These are phyloP conservation scores for Solanum rostratum DNA, from an alignment of 257 asterid genomes.

Conservation along the genomic window DNA sequence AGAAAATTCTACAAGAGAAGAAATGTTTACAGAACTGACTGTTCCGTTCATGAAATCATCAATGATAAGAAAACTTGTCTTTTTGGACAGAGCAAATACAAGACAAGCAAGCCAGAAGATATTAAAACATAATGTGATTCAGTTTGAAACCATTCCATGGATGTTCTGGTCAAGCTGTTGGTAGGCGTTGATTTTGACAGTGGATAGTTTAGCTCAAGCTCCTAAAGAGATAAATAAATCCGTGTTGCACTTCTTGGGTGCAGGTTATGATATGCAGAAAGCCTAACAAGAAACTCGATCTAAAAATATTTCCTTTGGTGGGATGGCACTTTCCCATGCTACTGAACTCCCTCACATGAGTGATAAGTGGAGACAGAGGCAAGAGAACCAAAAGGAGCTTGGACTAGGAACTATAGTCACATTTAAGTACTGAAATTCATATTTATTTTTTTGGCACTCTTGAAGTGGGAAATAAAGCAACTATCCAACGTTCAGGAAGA, in stretches of 20 bases:
- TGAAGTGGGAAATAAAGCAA: not conserved
- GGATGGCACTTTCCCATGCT: not conserved
- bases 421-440: not conserved
- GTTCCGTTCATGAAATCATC: not conserved
- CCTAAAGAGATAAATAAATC: not conserved
- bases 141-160: not conserved
- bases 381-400: not conserved
- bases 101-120: not conserved
- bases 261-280: not conserved
- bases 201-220: not conserved
- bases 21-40: not conserved
- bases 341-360: not conserved
- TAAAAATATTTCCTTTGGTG: not conserved
- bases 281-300: not conserved
- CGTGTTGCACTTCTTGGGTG: not conserved
- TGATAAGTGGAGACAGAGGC: not conserved
- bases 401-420: not conserved
- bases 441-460: not conserved
- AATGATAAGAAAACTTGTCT: not conserved
- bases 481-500: not conserved
- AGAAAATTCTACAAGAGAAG: not conserved
- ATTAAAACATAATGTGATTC: not conserved
- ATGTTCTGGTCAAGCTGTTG: not conserved
- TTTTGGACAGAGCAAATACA: not conserved
- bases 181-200: not conserved